Evolutionary conservation across 2,329 filamentous ascomycete genomes (phyloP).

Genomic region (Pyricularia sp.): DNA sequence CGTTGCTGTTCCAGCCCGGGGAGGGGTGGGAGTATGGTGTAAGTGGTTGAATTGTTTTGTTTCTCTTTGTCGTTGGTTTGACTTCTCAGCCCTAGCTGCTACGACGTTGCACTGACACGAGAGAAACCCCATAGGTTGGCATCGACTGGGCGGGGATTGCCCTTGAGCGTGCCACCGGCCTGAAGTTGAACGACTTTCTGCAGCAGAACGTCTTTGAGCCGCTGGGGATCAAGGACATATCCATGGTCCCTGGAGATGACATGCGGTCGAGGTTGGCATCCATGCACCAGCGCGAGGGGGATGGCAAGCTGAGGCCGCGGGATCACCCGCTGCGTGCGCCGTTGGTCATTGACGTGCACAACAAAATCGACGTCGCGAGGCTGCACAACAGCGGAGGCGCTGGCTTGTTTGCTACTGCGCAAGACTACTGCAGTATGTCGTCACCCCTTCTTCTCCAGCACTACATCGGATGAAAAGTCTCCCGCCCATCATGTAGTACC

Average conservation of each 20-base stretch:
- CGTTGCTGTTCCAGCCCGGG: conserved; percentile 34
- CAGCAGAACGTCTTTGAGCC: conserved; percentile 32
- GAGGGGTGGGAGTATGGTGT: conserved; percentile 39
- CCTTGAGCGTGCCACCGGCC: neutral
- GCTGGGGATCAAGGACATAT: conserved; percentile 21
- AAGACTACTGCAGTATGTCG: conserved; percentile 23
- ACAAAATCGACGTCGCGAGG: neutral
- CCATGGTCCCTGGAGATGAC: neutral
- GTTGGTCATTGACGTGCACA: neutral
- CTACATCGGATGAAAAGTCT: too few relatives aligned
- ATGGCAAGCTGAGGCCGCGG: neutral
- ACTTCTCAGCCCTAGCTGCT: neutral
- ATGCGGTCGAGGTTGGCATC: neutral
- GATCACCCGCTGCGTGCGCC: neutral
- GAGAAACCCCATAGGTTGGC: conserved; percentile 6
- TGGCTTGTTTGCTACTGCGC: conserved; percentile 30
- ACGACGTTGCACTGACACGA: neutral
- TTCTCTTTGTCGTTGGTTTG: neutral
- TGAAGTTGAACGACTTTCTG: conserved; percentile 30
- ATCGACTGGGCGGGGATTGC: conserved; percentile 33
- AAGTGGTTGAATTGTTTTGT: neutral
- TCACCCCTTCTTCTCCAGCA: neutral
- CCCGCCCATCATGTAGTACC: too few relatives aligned
- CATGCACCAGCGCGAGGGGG: neutral
- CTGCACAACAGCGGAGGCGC: conserved; percentile 30